These are phyloP conservation scores for Blastobotrys muscicola DNA, from an alignment of 805 yeast genomes.

Conservation along the genomic window DNA sequence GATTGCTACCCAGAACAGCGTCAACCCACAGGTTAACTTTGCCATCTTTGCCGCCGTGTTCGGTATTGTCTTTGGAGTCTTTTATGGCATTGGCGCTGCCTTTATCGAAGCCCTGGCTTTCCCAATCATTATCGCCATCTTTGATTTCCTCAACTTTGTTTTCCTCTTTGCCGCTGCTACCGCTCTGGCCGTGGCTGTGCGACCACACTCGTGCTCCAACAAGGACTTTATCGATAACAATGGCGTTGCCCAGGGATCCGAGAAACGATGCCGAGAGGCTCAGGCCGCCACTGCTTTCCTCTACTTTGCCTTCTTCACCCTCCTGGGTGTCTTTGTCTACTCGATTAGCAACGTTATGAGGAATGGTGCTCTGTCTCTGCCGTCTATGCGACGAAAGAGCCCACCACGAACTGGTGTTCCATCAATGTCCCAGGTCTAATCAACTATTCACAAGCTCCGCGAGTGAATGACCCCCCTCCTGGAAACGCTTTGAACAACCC, in stretches of 20 bases:
- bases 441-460: too few relatives aligned
- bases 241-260: constrained; percentile 62
- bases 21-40: constrained; percentile 75
- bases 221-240: constrained; percentile 52
- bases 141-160: constrained; percentile 82
- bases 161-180: constrained; percentile 94
- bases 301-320: constrained; percentile 72
- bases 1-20: constrained; percentile 41
- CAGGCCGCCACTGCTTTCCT: constrained; percentile 80
- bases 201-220: constrained; percentile 80
- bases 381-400: constrained; percentile 35
- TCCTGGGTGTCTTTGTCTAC: constrained; percentile 52
- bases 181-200: constrained; percentile 84
- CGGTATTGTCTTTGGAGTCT: constrained; percentile 68
- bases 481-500: too few relatives aligned
- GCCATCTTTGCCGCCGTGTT: constrained; percentile 80
- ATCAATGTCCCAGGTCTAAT: constrained; percentile 78
- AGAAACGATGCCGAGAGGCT: constrained; percentile 88
- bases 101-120: constrained; percentile 73
- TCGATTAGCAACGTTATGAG: constrained; percentile 42
- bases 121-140: constrained; percentile 64
- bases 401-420: constrained; percentile 77
- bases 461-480: too few relatives aligned
- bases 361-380: constrained; percentile 49
- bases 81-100: constrained; percentile 73